Evolutionary conservation across 805 yeast species (phyloP).

Genomic region (Sugiyamaella smithiae): DNA sequence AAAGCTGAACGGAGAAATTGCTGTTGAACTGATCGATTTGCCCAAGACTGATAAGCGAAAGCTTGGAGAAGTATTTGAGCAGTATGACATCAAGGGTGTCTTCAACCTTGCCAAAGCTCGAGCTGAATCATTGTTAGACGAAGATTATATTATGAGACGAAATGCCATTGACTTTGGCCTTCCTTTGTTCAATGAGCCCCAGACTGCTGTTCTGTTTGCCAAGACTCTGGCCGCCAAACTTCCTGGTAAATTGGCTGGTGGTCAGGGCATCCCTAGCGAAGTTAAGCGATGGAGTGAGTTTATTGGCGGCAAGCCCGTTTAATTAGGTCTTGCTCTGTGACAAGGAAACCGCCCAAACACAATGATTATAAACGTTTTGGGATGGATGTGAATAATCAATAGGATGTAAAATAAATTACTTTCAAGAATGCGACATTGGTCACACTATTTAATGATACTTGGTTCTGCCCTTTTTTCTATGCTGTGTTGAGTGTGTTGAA

Average conservation of each 20-base stretch:
- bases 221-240: conserved; percentile 72
- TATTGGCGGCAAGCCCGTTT: conserved; percentile 87
- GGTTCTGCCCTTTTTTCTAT: too few relatives aligned
- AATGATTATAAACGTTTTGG: too few relatives aligned
- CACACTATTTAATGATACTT: too few relatives aligned
- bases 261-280: conserved; percentile 66
- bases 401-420: conserved; percentile 2
- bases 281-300: conserved; percentile 97
- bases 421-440: too few relatives aligned
- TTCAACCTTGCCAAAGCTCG: conserved; percentile 88
- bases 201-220: conserved; percentile 85
- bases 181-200: conserved; percentile 95
- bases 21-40: conserved; percentile 73
- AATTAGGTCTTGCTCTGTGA: too few relatives aligned
- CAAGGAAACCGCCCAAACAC: too few relatives aligned
- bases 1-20: conserved; percentile 38
- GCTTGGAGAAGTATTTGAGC: conserved; percentile 88
- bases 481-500: too few relatives aligned
- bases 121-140: conserved; percentile 80
- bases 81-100: conserved; percentile 79
- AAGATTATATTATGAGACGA: conserved; percentile 97
- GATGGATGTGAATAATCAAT: background rate
- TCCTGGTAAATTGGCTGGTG: conserved; percentile 49
- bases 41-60: conserved; percentile 92
- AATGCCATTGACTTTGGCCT: conserved; percentile 97